phyloP scores from a whole-genome alignment of 2,329 filamentous ascomycete species.

The Aplosporella prunicola region DNA sequence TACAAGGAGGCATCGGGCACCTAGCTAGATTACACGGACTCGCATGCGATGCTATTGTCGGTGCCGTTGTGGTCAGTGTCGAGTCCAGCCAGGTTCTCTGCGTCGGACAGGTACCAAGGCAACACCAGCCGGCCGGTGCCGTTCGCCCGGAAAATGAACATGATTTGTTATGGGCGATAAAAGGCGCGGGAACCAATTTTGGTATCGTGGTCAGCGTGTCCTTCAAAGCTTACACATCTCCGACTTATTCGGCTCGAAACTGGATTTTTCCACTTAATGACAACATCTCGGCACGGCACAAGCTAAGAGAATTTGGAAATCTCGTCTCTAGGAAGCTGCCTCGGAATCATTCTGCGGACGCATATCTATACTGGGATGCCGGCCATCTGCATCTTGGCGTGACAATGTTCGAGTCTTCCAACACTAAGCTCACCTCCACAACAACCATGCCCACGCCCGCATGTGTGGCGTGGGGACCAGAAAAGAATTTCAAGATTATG shows the following conservation, averaged over 20 bases:
- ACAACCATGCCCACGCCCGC: constrained; percentile 11
- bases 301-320: constrained; percentile 34
- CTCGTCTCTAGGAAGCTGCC: constrained; percentile 33
- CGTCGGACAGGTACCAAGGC: constrained; percentile 43
- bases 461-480: constrained; percentile 25
- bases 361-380: constrained; percentile 45
- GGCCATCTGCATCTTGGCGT: constrained; percentile 43
- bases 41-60: constrained; percentile 50
- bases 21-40: constrained; percentile 48
- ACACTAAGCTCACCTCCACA: constrained; percentile 11
- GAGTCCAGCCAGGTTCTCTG: constrained; percentile 38
- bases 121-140: constrained; percentile 34
- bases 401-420: constrained; percentile 38
- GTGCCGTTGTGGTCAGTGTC: constrained; percentile 49
- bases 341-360: constrained; percentile 41
- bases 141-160: constrained; percentile 38
- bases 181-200: constrained; percentile 51
- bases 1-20: constrained; percentile 57
- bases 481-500: constrained; percentile 27
- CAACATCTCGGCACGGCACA: constrained; percentile 23
- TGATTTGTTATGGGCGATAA: constrained; percentile 49
- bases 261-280: constrained; percentile 21
- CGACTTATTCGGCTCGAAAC: constrained; percentile 27
- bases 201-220: constrained; percentile 47
- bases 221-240: constrained; percentile 40